These are phyloP conservation scores for Malassezia arunalokei DNA, from an alignment of 1,284 basidiomycete species.

Conservation along the genomic window DNA sequence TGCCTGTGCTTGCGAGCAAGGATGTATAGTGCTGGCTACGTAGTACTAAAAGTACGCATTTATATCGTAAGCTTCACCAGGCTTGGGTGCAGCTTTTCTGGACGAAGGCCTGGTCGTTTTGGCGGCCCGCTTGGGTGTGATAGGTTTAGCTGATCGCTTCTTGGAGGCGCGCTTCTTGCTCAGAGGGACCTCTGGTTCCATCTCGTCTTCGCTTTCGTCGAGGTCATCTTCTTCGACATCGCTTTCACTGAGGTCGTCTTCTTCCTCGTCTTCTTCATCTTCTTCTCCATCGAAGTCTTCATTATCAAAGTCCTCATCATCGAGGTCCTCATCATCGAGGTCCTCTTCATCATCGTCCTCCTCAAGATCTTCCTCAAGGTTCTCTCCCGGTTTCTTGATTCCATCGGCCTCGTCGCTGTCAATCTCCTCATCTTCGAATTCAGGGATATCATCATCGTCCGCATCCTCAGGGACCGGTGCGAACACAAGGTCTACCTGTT, in stretches of 20 bases:
- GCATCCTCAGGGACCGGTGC: constrained; percentile 13
- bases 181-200: not conserved
- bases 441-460: constrained; percentile 26
- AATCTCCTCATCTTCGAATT: constrained; percentile 24
- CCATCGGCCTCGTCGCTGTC: constrained; percentile 20
- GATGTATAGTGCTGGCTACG: constrained; percentile 22
- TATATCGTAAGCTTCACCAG: constrained; percentile 36
- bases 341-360: constrained; percentile 28
- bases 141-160: not conserved
- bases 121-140: not conserved
- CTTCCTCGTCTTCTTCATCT: no score
- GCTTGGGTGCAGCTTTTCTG: constrained; percentile 13
- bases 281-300: constrained; percentile 16
- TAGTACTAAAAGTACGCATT: constrained; percentile 26
- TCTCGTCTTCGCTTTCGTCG: no score
- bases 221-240: no score
- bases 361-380: constrained; percentile 21
- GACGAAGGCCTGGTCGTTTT: not conserved
- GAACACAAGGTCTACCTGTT: constrained; percentile 16
- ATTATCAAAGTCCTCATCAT: constrained; percentile 18
- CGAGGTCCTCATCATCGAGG: constrained; percentile 24
- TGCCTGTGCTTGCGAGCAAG: constrained; percentile 29
- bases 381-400: constrained; percentile 14
- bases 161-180: not conserved
- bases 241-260: no score